These are phyloP conservation scores for Phanerochaete carnosa DNA, from an alignment of 768 basidiomycete species.

Conservation along the genomic window DNA sequence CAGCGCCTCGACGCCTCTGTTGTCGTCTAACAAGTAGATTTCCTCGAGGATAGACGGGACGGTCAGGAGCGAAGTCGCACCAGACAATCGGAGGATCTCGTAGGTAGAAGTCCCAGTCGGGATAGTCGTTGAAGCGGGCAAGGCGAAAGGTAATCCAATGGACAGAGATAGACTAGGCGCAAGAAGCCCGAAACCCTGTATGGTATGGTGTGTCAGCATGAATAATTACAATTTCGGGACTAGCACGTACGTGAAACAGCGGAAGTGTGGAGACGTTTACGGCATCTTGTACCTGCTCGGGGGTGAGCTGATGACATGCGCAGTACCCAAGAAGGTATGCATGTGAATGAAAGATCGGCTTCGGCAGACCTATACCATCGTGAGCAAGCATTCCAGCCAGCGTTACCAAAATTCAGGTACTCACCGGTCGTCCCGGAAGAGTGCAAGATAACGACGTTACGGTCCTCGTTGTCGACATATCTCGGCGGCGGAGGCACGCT, in stretches of 20 bases:
- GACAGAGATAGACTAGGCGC: slow-evolving; percentile 34
- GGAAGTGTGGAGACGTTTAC: slow-evolving; percentile 37
- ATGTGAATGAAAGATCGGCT: slow-evolving; percentile 35
- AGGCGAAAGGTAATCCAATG: slow-evolving; percentile 36
- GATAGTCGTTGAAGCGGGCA: slow-evolving; percentile 32
- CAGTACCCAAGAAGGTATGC: slow-evolving; percentile 32
- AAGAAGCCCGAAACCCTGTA: slow-evolving; percentile 33
- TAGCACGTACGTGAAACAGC: slow-evolving; percentile 29
- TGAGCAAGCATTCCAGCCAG: neutral
- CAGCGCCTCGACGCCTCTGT: slow-evolving; percentile 28
- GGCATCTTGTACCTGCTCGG: slow-evolving; percentile 23
- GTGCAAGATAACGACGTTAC: slow-evolving; percentile 43
- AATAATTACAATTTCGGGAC: neutral
- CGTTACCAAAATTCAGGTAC: neutral
- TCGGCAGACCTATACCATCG: slow-evolving; percentile 40
- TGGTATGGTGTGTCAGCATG: neutral
- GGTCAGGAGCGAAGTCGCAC: slow-evolving; percentile 33
- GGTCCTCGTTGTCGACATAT: slow-evolving; percentile 27
- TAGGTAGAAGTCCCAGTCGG: slow-evolving; percentile 33
- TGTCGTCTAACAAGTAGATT: slow-evolving; percentile 24
- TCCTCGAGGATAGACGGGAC: slow-evolving; percentile 41
- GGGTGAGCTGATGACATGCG: slow-evolving; percentile 33
- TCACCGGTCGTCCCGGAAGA: slow-evolving; percentile 39
- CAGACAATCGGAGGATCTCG: slow-evolving; percentile 15
- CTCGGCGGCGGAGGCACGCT: slow-evolving; percentile 24